phyloP scores from a whole-genome alignment of 345 rosid genomes.

The Euphorbia pulcherrima region DNA sequence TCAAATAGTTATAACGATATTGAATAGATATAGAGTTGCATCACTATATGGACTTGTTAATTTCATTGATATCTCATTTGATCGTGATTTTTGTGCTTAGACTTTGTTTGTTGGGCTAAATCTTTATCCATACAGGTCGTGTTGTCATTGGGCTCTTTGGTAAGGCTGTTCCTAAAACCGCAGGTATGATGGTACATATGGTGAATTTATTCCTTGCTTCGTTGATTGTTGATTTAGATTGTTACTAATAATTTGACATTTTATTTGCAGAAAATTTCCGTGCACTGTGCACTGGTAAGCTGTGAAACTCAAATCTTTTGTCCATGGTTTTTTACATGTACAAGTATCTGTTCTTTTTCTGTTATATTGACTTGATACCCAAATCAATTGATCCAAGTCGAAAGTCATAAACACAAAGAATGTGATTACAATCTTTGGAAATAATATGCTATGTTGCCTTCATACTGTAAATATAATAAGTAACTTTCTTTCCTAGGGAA shows the following conservation, averaged over 20 bases:
- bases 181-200: constrained; percentile 39
- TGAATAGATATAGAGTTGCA: neutral
- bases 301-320: neutral
- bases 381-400: neutral
- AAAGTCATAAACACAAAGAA: neutral
- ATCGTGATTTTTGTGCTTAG: neutral
- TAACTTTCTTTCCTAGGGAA: no score
- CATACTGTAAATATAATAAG: no score
- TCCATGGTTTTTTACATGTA: neutral
- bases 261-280: constrained; percentile 87
- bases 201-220: neutral
- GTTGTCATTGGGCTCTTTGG: constrained; percentile 85
- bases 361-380: neutral
- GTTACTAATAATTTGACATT: constrained; percentile 17
- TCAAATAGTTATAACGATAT: neutral
- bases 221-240: neutral
- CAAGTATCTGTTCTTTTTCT: neutral
- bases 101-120: neutral
- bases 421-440: neutral
- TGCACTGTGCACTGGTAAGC: constrained; percentile 86
- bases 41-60: neutral
- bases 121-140: constrained; percentile 54
- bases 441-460: no score
- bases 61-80: neutral
- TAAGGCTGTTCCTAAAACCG: constrained; percentile 85